Conservation (phyloP, 2,329 filamentous ascomycete species). For the Raffaelea ambrosiae region DNA sequence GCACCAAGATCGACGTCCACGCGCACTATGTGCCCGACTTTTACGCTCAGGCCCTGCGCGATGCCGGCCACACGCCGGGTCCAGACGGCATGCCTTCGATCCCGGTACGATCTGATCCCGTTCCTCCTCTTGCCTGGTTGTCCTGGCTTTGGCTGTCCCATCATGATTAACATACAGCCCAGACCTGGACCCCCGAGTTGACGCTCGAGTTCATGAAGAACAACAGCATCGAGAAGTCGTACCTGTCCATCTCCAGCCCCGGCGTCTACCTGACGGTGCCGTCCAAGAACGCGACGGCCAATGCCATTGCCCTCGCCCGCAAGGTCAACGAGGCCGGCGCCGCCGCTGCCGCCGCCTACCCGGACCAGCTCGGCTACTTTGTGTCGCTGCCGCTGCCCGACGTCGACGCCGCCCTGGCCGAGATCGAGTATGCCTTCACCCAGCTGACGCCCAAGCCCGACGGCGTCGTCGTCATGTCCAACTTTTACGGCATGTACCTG, state of each 20-base stretch:
- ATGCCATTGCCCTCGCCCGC: conserved; percentile 13
- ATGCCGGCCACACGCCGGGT: conserved; percentile 15
- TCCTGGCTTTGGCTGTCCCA: not conserved
- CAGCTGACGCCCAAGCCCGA: conserved; percentile 32
- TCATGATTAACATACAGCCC: not conserved
- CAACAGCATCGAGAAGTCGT: conserved; percentile 13
- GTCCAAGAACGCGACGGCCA: conserved; percentile 12
- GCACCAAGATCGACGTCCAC: conserved; percentile 18
- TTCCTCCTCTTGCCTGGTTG: not conserved
- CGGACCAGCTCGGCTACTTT: conserved; percentile 36
- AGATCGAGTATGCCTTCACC: conserved; percentile 33
- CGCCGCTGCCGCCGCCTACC: conserved; percentile 14
- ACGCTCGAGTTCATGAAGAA: conserved; percentile 16
- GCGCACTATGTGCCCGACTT: conserved; percentile 17
- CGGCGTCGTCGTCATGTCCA: conserved; percentile 43
- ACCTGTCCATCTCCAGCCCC: conserved; percentile 17
- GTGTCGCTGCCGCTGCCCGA: conserved; percentile 44
- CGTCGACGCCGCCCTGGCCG: conserved; percentile 33
- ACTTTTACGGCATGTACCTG: conserved; percentile 42
- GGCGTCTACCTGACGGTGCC: conserved; percentile 17
- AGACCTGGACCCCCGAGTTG: conserved; percentile 6
- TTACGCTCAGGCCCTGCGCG: conserved; percentile 13
- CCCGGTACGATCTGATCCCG: conserved; percentile 15
- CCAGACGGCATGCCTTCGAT: conserved; percentile 18
- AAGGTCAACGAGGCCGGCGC: conserved; percentile 15